Conservation (phyloP, 352 stramenopile genomes). For the Phytophthora brassicae region DNA sequence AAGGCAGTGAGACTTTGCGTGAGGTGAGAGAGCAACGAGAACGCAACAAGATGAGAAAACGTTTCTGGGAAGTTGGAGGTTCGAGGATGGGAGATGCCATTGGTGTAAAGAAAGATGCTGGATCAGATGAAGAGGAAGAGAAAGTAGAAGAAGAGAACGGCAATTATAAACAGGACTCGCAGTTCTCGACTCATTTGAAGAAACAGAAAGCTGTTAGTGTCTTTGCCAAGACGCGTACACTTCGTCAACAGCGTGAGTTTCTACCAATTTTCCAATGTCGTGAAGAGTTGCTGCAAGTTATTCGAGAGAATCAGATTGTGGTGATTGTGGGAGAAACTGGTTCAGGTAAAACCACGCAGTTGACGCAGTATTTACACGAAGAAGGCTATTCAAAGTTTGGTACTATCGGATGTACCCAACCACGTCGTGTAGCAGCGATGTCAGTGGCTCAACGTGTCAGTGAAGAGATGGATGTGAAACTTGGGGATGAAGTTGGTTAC, state of each 20-base stretch:
- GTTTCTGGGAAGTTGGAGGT: constrained; percentile 98
- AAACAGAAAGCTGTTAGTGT: constrained; percentile 90
- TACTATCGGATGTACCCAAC: constrained; percentile 97
- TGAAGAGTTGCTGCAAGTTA: constrained; percentile 95
- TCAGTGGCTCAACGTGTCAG: constrained; percentile 98
- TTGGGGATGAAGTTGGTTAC: constrained; percentile 92
- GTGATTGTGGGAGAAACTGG: constrained; percentile 99
- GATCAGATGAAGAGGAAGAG: constrained; percentile 62
- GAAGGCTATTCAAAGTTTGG: constrained; percentile 89
- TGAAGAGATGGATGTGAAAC: constrained; percentile 95
- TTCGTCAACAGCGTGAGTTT: constrained; percentile 95
- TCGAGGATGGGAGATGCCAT: constrained; percentile 97
- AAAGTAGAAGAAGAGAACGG: constrained; percentile 50
- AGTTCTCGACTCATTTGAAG: constrained; percentile 95
- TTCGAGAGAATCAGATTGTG: constrained; percentile 98
- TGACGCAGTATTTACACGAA: constrained; percentile 95
- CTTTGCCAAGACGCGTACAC: constrained; percentile 96
- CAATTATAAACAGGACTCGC: constrained; percentile 94
- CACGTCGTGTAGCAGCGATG: constrained; percentile 98
- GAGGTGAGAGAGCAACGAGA: constrained; percentile 81
- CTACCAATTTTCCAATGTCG: constrained; percentile 96
- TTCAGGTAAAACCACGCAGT: constrained; percentile 97
- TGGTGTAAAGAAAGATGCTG: constrained; percentile 76
- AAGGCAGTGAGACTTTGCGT: constrained; percentile 89
- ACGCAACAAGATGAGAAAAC: constrained; percentile 94